A percentile compares a stretch with the other conserved stretches of the same genome.
phyloP scores from a whole-genome alignment of 2,329 filamentous ascomycete species.

The Xenoacremonium recifei region DNA sequence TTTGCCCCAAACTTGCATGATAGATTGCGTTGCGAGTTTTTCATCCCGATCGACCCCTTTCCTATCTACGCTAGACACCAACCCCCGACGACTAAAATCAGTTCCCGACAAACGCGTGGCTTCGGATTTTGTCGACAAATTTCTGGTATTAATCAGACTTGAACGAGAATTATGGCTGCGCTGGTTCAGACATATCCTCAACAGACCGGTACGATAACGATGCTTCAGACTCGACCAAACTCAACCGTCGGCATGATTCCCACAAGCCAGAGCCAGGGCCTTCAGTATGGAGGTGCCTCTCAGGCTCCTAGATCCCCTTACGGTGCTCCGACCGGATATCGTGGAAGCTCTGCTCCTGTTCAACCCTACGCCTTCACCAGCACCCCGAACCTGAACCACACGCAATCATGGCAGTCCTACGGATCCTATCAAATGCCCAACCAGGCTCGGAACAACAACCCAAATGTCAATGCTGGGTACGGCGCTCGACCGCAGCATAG shows the following conservation, averaged over 20 bases:
- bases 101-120: too few species aligned
- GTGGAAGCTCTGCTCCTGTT: conserved; percentile 57
- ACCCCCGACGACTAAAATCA: conserved; percentile 13
- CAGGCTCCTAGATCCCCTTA: conserved; percentile 32
- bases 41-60: neutral
- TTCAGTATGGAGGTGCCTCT: conserved; percentile 45
- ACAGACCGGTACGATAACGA: conserved; percentile 69
- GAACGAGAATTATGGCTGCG: conserved; percentile 69
- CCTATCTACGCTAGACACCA: conserved; percentile 3
- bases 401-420: conserved; percentile 49
- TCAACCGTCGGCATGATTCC: conserved; percentile 51
- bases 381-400: conserved; percentile 63
- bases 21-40: conserved; percentile 12
- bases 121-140: too few species aligned
- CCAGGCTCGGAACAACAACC: conserved; percentile 15
- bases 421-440: conserved; percentile 5
- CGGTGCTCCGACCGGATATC: conserved; percentile 49
- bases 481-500: conserved; percentile 32
- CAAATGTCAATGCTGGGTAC: conserved; percentile 27
- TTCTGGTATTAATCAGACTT: too few species aligned
- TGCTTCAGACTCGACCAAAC: conserved; percentile 71
- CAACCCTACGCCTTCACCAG: conserved; percentile 76
- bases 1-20: conserved; percentile 11
- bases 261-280: conserved; percentile 47
- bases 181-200: conserved; percentile 79